phyloP scores from a whole-genome alignment of 176 grass and related monocot genomes.

The Lolium multiflorum region DNA sequence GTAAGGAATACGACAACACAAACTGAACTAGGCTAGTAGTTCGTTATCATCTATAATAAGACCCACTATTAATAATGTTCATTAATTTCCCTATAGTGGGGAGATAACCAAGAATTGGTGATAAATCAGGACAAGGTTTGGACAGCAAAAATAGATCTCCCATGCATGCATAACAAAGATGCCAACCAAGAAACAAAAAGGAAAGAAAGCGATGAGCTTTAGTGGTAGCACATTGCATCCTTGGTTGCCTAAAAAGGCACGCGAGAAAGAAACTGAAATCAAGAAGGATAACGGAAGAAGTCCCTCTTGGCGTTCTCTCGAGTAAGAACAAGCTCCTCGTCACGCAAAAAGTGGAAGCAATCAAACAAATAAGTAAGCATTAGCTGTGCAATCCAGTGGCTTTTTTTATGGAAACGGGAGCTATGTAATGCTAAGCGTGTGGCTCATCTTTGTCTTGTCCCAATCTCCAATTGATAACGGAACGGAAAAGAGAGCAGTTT shows the following conservation, averaged over 20 bases:
- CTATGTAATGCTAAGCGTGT: background rate
- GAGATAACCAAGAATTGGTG: background rate
- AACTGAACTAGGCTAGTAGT: background rate
- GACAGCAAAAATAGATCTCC: background rate
- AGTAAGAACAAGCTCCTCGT: background rate
- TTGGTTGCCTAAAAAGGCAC: slow-evolving; percentile 6
- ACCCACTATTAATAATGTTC: background rate
- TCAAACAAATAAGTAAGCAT: background rate
- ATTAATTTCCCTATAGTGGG: background rate
- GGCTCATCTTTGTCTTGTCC: background rate
- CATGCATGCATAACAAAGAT: background rate
- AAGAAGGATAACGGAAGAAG: background rate
- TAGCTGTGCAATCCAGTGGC: background rate
- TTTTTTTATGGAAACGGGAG: background rate
- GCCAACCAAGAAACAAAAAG: background rate
- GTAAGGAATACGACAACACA: background rate
- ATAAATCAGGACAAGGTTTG: background rate
- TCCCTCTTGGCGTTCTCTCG: background rate
- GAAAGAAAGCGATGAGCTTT: slow-evolving; percentile 8
- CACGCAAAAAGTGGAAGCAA: background rate
- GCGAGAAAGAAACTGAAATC: background rate
- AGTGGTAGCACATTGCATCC: background rate
- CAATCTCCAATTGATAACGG: background rate
- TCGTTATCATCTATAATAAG: background rate
- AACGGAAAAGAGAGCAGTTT: background rate